Evolutionary conservation across 2,329 filamentous ascomycete species (phyloP).

Genomic region (Aspergillus glaucus): DNA sequence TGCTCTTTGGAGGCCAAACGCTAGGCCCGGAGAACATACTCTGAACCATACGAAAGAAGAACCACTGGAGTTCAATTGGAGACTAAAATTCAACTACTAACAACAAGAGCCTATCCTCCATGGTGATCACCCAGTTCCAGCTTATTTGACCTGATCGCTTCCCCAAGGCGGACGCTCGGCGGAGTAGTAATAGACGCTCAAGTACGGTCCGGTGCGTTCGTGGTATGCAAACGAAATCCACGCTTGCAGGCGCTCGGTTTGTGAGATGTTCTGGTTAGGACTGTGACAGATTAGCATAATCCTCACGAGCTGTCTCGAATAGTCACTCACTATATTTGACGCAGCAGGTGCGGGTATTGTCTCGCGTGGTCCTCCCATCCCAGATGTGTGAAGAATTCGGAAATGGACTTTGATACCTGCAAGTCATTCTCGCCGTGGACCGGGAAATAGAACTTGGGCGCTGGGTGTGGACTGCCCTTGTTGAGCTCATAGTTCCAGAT

Average conservation of each 20-base stretch:
- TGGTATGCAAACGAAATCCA: conserved; percentile 15
- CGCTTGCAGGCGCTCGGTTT: conserved; percentile 4
- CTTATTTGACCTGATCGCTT: neutral
- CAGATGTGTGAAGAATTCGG: neutral
- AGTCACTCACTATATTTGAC: neutral
- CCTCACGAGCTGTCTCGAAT: neutral
- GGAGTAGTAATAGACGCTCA: conserved; percentile 15
- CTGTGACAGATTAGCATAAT: neutral
- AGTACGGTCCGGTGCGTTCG: conserved; percentile 10
- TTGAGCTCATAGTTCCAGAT: conserved; percentile 13
- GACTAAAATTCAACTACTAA: too few relatives aligned
- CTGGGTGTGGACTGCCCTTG: conserved; percentile 1
- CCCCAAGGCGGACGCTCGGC: neutral
- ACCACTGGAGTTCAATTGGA: too few relatives aligned
- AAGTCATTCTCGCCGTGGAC: conserved; percentile 10
- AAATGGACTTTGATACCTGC: neutral
- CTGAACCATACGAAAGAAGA: too few relatives aligned
- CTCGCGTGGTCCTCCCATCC: neutral
- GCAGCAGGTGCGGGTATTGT: neutral
- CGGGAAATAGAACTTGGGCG: conserved; percentile 12
- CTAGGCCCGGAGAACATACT: too few relatives aligned
- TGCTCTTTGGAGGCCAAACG: too few relatives aligned
- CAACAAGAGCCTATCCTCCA: too few relatives aligned
- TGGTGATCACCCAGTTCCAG: neutral
- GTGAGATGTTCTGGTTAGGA: conserved; percentile 2